Percentiles rank a stretch among this genome's conserved stretches.
These are phyloP conservation scores for Picea sitchensis DNA, from an alignment of 75 land plant genomes.

Conservation along the genomic window DNA sequence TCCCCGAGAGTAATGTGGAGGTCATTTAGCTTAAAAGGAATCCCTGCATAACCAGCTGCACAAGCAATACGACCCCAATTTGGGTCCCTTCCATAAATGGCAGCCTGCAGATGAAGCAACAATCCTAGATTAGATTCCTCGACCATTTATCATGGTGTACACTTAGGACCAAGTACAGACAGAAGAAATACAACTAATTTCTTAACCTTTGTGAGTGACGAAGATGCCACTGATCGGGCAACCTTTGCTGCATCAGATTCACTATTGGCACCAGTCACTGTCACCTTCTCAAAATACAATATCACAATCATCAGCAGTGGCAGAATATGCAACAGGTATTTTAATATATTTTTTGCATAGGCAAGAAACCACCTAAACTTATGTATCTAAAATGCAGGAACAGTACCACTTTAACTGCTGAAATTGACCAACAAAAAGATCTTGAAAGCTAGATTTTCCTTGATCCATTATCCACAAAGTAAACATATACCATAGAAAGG, in stretches of 20 bases:
- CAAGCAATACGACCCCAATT: constrained; percentile 99
- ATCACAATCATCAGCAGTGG: background rate
- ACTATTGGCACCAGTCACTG: constrained; percentile 65
- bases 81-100: constrained; percentile 96
- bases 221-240: constrained; percentile 93
- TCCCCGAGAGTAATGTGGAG: constrained; percentile 78
- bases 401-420: background rate
- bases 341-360: background rate
- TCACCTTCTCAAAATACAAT: constrained; percentile 45
- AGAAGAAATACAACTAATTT: constrained; percentile 8
- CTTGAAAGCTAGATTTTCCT: background rate
- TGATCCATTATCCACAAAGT: background rate
- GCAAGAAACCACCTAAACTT: background rate
- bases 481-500: background rate
- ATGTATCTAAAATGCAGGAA: background rate
- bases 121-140: background rate
- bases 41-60: constrained; percentile 96
- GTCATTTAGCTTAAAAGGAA: constrained; percentile 64
- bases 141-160: background rate
- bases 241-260: constrained; percentile 80
- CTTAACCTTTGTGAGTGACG: constrained; percentile 79
- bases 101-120: constrained; percentile 60
- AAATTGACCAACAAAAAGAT: background rate
- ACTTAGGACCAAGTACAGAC: background rate
- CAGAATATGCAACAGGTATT: background rate